These are phyloP conservation scores for Allomyces macrogynus DNA, from an alignment of 192 early-diverging fungal species.

Conservation along the genomic window DNA sequence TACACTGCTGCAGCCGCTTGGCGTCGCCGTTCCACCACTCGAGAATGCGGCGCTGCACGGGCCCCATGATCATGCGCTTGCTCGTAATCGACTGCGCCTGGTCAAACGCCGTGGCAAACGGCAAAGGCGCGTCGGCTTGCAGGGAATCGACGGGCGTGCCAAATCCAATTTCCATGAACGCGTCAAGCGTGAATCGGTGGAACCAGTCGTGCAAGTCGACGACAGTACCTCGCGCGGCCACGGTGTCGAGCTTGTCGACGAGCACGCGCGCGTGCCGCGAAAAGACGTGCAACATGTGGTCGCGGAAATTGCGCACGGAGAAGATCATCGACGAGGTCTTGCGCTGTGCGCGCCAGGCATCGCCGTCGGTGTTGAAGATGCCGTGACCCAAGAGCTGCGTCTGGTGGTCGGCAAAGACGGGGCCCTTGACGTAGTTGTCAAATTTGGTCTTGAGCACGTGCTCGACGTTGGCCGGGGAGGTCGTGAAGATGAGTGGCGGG, in stretches of 20 bases:
- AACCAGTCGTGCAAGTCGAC: constrained; percentile 7
- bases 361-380: constrained; percentile 52
- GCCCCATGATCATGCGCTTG: constrained; percentile 9
- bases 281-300: not conserved
- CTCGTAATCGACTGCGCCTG: constrained; percentile 15
- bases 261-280: not conserved
- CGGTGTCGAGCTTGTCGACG: not conserved
- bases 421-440: constrained; percentile 14
- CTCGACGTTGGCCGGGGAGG: constrained; percentile 2
- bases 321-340: constrained; percentile 15
- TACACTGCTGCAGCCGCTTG: constrained; percentile 6
- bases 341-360: constrained; percentile 35
- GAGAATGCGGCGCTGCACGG: constrained; percentile 13
- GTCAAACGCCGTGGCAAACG: constrained; percentile 32
- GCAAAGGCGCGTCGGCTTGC: constrained; percentile 11
- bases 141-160: constrained; percentile 23
- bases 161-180: constrained; percentile 19
- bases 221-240: not conserved
- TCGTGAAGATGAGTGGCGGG: not conserved
- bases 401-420: constrained; percentile 16
- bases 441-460: constrained; percentile 8
- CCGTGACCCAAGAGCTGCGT: constrained; percentile 39
- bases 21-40: constrained; percentile 7
- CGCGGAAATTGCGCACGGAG: not conserved
- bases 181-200: constrained; percentile 12